A percentile compares a stretch with the other conserved stretches of the same genome.
Evolutionary conservation across 2,329 filamentous ascomycete species (phyloP).

Genomic region (Xenosphaeropsis pyriputrescens): DNA sequence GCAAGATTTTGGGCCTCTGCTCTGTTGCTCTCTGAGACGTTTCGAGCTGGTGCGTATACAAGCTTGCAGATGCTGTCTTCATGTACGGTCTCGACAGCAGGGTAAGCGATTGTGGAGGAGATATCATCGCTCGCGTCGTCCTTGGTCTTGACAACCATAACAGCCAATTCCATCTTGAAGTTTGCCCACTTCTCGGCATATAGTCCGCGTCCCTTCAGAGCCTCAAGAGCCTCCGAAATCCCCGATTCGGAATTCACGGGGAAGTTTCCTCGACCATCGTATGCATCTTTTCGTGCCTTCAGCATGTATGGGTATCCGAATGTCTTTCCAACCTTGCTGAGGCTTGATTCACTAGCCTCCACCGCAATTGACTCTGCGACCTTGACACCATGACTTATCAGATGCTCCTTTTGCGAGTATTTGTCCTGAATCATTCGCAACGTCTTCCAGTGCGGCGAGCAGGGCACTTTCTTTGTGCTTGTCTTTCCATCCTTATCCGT

Average conservation of each 20-base stretch:
- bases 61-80: constrained; percentile 93
- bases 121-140: constrained; percentile 33
- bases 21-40: constrained; percentile 44
- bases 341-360: constrained; percentile 35
- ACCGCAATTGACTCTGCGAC: constrained; percentile 53
- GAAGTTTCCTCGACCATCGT: constrained; percentile 75
- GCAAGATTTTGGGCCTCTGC: constrained; percentile 62
- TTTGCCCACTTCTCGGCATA: constrained; percentile 86
- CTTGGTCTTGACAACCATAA: constrained; percentile 88
- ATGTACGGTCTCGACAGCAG: constrained; percentile 86
- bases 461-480: constrained; percentile 33
- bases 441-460: constrained; percentile 76
- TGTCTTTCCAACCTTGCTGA: constrained; percentile 45
- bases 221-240: constrained; percentile 50
- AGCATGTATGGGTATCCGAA: constrained; percentile 84
- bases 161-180: constrained; percentile 76
- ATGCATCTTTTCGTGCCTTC: constrained; percentile 80
- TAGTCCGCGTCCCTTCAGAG: constrained; percentile 54
- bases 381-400: constrained; percentile 51
- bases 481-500: constrained; percentile 22
- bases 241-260: constrained; percentile 43
- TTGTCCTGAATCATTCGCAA: constrained; percentile 89
- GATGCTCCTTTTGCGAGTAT: constrained; percentile 73
- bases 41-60: constrained; percentile 72
- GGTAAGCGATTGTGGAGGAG: constrained; percentile 53